Conservation (phyloP, 306 rosid genomes). For the Hippophae gyantsensis region DNA sequence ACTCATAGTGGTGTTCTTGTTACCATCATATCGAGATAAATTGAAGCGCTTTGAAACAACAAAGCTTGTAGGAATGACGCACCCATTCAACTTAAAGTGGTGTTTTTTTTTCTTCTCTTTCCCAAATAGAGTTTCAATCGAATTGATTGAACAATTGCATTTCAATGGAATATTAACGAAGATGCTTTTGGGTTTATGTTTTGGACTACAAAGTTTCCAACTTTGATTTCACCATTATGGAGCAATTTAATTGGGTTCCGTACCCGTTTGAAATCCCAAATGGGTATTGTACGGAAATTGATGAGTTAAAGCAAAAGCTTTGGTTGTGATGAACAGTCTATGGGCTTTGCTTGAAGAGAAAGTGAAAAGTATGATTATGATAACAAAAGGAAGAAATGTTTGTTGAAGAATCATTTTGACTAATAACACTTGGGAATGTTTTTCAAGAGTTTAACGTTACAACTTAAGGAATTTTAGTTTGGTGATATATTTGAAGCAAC, state of each 20-base stretch:
- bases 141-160: conserved; percentile 33
- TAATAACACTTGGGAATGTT: neutral
- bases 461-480: too few relatives aligned
- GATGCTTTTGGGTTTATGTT: conserved; percentile 39
- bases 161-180: conserved; percentile 38
- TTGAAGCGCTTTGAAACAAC: conserved; percentile 11
- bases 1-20: conserved; percentile 25
- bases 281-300: conserved; percentile 33
- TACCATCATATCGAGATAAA: conserved; percentile 8
- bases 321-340: conserved; percentile 7
- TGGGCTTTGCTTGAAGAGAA: conserved; percentile 26
- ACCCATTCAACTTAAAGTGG: conserved; percentile 35
- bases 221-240: neutral
- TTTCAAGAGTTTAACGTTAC: too few relatives aligned
- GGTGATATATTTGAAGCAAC: too few relatives aligned
- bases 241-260: conserved; percentile 33
- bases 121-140: conserved; percentile 30
- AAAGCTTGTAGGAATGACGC: conserved; percentile 31
- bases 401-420: conserved; percentile 26
- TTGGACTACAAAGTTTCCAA: conserved; percentile 33
- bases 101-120: conserved; percentile 35
- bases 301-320: conserved; percentile 21
- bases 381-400: conserved; percentile 4
- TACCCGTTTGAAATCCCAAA: conserved; percentile 53
- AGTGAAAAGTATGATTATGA: conserved; percentile 21